These are phyloP conservation scores for Metarhizium robertsii DNA, from an alignment of 2,329 filamentous ascomycete species.

Conservation along the genomic window DNA sequence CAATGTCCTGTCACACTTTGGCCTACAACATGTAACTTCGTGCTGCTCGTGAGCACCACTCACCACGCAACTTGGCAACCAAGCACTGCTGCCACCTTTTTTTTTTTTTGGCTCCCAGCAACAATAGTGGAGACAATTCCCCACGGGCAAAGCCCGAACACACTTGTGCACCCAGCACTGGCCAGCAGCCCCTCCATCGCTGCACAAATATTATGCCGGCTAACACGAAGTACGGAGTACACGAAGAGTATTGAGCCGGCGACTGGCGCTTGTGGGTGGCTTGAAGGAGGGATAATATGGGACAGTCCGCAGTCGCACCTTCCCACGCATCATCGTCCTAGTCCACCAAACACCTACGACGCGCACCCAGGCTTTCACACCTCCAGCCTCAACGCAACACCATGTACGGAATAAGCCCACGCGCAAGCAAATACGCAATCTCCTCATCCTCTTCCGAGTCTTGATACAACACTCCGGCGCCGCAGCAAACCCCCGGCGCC, in stretches of 20 bases:
- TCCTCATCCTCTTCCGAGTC: background rate
- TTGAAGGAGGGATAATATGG: background rate
- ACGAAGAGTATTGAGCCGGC: no score
- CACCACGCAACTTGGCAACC: no score
- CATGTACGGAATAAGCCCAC: background rate
- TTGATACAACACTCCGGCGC: background rate
- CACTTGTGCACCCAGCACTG: background rate
- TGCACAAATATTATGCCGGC: no score
- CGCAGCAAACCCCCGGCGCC: no score
- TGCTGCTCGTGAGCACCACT: no score
- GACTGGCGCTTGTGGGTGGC: background rate
- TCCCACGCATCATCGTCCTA: background rate
- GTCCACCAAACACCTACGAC: background rate
- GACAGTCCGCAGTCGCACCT: background rate
- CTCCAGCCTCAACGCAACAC: background rate
- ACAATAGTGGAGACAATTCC: background rate
- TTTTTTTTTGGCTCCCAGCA: background rate
- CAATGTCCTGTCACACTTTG: background rate
- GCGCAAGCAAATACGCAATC: background rate
- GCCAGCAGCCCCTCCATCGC: no score
- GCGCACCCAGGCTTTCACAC: no score
- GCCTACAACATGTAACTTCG: background rate
- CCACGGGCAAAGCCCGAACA: background rate
- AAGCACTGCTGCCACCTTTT: background rate
- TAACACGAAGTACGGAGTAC: background rate